Base-by-base conservation (phyloP, 805 yeast species). In the Torulaspora indica region DNA sequence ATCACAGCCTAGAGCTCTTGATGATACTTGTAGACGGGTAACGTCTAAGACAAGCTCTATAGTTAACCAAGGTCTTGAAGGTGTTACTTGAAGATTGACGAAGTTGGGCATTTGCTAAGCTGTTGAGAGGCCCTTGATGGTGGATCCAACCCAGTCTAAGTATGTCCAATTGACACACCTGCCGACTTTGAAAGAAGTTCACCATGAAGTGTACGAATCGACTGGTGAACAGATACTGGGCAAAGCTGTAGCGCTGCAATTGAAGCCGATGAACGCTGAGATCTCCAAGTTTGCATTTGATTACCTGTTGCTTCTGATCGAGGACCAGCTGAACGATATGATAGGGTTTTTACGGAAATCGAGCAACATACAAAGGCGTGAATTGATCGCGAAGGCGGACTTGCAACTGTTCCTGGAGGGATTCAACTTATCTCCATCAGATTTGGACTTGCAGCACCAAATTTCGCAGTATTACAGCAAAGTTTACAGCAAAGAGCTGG, bases 351-450 rank as follows among this genome's bases (percentile, higher is more conserved):
- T 83, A 20, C 77, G 76, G 37, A 72, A 72, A 47, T 61, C 77
- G 27, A 71, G 81, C 2, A 79, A 78, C 44, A 61, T 76, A 1
- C 90, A 83, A 59, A 68, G 91, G 52, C 71, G 89, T 40, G 66
- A 70, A 14, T 58, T 60, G n/a, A 79, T 83, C 1, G 68, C 82
- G 0, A 65, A 73, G 14, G 66, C 64, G 23, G 90, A 84, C 59
- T 43, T 80, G 8, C 60, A 64, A 17, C 53, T 78, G 40, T 58
- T 79, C 38, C 52, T 77, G 1, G 59, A 64, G 28, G 70, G 73
- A 8, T 75, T 74, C 27, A 60, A 67, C 23, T 54, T 83, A 14
- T 47, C 64, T 4, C 59, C 71, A 10, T 30, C 53, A 1, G 77
- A 67, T 2, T 50, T 82, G 6, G 64, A 68, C 38, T 57, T 60